These are phyloP conservation scores for Hapsidospora chrysogenum DNA, from an alignment of 495 filamentous ascomycete genomes.

Conservation along the genomic window DNA sequence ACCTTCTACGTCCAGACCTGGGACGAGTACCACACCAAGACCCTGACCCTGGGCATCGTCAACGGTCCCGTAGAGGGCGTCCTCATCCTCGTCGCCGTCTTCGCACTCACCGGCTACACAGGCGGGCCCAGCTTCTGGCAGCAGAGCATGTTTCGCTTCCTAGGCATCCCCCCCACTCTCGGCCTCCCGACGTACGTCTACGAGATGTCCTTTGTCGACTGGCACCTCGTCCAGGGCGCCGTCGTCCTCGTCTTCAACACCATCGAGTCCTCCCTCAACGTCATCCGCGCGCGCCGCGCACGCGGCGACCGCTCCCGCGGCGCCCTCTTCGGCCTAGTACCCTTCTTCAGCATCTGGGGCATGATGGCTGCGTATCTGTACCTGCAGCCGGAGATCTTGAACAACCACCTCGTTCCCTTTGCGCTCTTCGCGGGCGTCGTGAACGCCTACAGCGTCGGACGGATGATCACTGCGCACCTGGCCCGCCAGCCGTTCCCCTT, in stretches of 20 bases:
- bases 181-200: constrained; percentile 56
- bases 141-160: constrained; percentile 51
- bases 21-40: constrained; percentile 98
- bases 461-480: constrained; percentile 88
- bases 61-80: constrained; percentile 95
- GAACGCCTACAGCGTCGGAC: constrained; percentile 86
- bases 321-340: constrained; percentile 66
- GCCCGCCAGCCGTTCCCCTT: constrained; percentile 74
- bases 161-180: constrained; percentile 48
- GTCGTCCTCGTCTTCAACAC: constrained; percentile 76
- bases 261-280: constrained; percentile 54
- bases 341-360: constrained; percentile 60
- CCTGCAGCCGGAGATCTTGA: constrained; percentile 68
- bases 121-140: constrained; percentile 91
- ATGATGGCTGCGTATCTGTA: constrained; percentile 62
- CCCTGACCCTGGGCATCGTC: constrained; percentile 78
- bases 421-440: constrained; percentile 69
- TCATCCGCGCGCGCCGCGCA: constrained; percentile 59
- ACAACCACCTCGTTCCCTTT: constrained; percentile 73
- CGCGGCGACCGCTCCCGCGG: constrained; percentile 49
- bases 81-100: constrained; percentile 66
- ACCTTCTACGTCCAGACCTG: constrained; percentile 98
- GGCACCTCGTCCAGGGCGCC: constrained; percentile 85
- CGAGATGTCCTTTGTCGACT: constrained; percentile 68
- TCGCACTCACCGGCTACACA: constrained; percentile 65